Base-by-base conservation (phyloP, 345 rosid genomes). In the Populus ilicifolia region DNA sequence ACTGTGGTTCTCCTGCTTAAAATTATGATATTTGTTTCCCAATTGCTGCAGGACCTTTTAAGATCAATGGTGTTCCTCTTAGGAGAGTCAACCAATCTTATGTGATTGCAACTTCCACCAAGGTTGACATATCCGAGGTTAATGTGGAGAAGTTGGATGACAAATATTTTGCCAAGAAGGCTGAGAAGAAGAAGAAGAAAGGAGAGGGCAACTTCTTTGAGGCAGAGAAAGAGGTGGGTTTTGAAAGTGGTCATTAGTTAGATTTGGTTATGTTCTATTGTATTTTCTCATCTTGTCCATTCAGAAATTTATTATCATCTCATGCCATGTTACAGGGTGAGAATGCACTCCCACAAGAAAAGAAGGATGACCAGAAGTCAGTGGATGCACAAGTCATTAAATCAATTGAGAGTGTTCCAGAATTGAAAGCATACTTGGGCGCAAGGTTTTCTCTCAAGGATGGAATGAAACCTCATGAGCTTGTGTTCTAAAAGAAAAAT, bases 161-260 rank as follows among this genome's bases (percentile, higher is more conserved):
- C 44, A 59, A 75, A n/a, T 75, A 68, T 64, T 76, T 63, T 59
- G 88, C 81, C 64, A 94, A 93, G 95, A 85, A 85, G 68, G 70
- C 25, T 35, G 91, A 87, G 80, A 94, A 90, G 87, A 94, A 89
- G 86, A 89, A 88, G 48, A 88, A 85, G 85, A 90, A 92, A 82
- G 82, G 87, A 18, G 97, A 92, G 68, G 92, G 88, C 21, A 92
- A 92, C 81, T 94, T 92, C 89, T 90, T 92, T 62, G 97, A 92
- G 78, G 86, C 88, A 7, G 92, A 92, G 70, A 89, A 87, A 79
- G 93, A 89, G 90, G 98, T 67, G 14, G 5, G 43, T 43, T 35
- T 1, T 59, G 16, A 17, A n/a, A 54, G 67, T 18, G 69, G 68
- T 65, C 21, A 13, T 88, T 79, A 68, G 86, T 71, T 69, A 1